Percentiles rank a stretch among this genome's conserved stretches.
Conservation (phyloP, 306 rosid genomes). For the Prunus salicina region DNA sequence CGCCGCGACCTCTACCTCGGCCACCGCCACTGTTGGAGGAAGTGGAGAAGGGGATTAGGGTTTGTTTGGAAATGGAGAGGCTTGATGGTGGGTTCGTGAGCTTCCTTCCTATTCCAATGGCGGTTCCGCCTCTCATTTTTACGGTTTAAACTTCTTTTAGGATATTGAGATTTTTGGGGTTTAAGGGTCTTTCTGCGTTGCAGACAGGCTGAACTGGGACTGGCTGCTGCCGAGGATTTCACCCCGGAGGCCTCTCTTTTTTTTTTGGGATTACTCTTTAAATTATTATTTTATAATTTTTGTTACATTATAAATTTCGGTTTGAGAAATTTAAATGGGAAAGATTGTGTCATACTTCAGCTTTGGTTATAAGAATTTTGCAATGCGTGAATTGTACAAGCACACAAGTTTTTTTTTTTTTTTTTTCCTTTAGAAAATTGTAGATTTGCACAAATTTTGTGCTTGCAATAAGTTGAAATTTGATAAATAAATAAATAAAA, state of each 20-base stretch:
- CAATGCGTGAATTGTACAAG: too few relatives aligned
- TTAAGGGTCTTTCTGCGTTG: neutral
- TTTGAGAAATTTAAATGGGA: too few relatives aligned
- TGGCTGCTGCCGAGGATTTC: neutral
- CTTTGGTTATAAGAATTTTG: too few relatives aligned
- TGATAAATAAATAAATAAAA: too few relatives aligned
- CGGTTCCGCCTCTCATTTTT: slow-evolving; percentile 55
- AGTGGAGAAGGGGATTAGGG: slow-evolving; percentile 60
- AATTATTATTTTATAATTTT: too few relatives aligned
- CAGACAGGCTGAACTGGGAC: neutral
- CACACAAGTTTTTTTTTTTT: too few relatives aligned
- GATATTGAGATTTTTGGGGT: neutral
- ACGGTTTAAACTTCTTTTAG: neutral
- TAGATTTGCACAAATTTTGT: too few relatives aligned
- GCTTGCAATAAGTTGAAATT: too few relatives aligned
- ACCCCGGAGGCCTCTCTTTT: neutral
- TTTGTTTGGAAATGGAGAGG: slow-evolving; percentile 43
- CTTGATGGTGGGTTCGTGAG: slow-evolving; percentile 31
- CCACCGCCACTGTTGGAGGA: slow-evolving; percentile 44
- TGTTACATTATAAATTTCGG: too few relatives aligned
- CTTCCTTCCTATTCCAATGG: slow-evolving; percentile 58
- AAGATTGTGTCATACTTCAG: too few relatives aligned
- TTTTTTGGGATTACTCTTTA: neutral
- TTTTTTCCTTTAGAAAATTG: too few relatives aligned
- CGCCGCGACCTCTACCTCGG: slow-evolving; percentile 36